These are phyloP conservation scores for Penicillium cinerascens DNA, from an alignment of 495 filamentous ascomycete species.

Conservation along the genomic window DNA sequence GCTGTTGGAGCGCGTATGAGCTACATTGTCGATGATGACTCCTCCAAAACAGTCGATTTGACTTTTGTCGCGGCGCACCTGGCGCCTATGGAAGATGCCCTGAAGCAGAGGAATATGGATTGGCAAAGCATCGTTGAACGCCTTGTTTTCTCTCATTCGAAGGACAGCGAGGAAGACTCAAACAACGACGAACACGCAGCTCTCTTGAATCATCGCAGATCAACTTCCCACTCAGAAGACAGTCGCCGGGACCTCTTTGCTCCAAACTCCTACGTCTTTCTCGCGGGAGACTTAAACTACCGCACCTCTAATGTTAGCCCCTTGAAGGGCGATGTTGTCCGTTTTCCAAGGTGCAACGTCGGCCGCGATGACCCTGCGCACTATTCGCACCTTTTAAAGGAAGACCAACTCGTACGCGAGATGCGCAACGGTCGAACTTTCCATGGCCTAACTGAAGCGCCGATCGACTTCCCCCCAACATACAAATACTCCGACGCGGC, in stretches of 20 bases:
- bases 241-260: slow-evolving; percentile 59
- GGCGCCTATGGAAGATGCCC: slow-evolving; percentile 74
- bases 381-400: slow-evolving; percentile 58
- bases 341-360: slow-evolving; percentile 59
- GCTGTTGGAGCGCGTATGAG: slow-evolving; percentile 75
- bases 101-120: slow-evolving; percentile 71
- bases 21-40: slow-evolving; percentile 35
- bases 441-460: slow-evolving; percentile 71
- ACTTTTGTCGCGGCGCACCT: slow-evolving; percentile 89
- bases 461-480: slow-evolving; percentile 80
- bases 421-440: slow-evolving; percentile 59
- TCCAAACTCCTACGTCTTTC: slow-evolving; percentile 71
- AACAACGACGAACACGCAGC: slow-evolving; percentile 40
- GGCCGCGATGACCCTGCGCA: slow-evolving; percentile 46
- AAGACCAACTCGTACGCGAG: slow-evolving; percentile 77
- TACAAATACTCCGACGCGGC: slow-evolving; percentile 71
- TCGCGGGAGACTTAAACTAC: slow-evolving; percentile 94
- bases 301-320: slow-evolving; percentile 67
- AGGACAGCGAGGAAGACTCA: slow-evolving; percentile 1
- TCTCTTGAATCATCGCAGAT: slow-evolving; percentile 32
- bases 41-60: slow-evolving; percentile 53
- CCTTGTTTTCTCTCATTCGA: slow-evolving; percentile 60
- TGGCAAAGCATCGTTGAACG: slow-evolving; percentile 78
- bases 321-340: slow-evolving; percentile 38
- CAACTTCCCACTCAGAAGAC: slow-evolving; percentile 16